Percentiles rank a stretch among this genome's conserved stretches.
phyloP scores from a whole-genome alignment of 768 basidiomycete genomes.

The Jaapia argillacea region DNA sequence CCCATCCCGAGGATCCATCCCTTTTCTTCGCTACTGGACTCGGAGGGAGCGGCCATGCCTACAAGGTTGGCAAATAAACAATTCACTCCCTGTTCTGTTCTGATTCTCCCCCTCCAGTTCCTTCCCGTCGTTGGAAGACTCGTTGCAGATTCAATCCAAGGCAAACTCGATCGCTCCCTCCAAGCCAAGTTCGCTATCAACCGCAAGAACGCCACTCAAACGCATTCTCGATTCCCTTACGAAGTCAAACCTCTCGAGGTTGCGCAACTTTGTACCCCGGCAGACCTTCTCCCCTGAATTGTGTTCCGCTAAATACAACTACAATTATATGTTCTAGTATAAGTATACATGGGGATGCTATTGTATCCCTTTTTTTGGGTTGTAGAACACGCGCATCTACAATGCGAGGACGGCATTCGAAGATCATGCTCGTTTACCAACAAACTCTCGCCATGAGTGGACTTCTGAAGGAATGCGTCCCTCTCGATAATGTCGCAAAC shows the following conservation, averaged over 20 bases:
- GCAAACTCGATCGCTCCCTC: conserved; percentile 41
- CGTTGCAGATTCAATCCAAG: conserved; percentile 64
- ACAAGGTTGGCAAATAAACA: conserved; percentile 43
- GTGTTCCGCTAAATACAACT: too few relatives aligned
- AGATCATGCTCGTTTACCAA: conserved; percentile 62
- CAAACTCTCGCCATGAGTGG: conserved; percentile 84
- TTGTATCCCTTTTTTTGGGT: too few relatives aligned
- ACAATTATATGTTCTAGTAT: too few relatives aligned
- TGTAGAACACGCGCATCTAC: too few relatives aligned
- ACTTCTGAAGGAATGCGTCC: conserved; percentile 89
- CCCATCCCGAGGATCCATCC: conserved; percentile 43
- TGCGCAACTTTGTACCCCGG: conserved; percentile 31
- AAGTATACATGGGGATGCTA: too few relatives aligned
- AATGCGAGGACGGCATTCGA: too few relatives aligned
- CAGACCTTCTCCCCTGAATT: conserved; percentile 26
- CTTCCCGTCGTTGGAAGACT: conserved; percentile 75
- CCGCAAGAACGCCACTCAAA: conserved; percentile 25
- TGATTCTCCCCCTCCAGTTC: conserved; percentile 40
- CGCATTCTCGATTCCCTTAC: conserved; percentile 23
- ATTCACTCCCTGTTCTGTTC: conserved; percentile 1
- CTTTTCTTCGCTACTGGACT: conserved; percentile 79
- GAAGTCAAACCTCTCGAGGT: conserved; percentile 9
- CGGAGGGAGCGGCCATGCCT: conserved; percentile 83
- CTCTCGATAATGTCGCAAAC: conserved; percentile 69
- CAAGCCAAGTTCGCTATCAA: conserved; percentile 54